phyloP scores from a whole-genome alignment of 1,284 basidiomycete species.

The Malassezia restricta region DNA sequence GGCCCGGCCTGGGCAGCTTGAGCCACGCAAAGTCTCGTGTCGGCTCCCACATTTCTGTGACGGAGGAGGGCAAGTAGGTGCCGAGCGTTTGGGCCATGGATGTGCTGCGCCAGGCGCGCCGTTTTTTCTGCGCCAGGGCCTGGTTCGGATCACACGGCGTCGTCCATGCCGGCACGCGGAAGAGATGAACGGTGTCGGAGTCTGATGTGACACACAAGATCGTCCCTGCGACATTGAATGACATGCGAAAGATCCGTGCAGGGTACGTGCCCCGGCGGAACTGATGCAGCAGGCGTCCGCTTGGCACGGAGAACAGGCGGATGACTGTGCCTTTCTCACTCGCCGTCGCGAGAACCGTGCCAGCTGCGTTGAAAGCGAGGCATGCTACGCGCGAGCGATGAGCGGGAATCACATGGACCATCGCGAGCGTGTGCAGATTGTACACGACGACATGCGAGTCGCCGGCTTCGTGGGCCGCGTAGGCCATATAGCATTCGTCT shows the following conservation, averaged over 20 bases:
- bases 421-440: constrained; percentile 76
- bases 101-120: constrained; percentile 41
- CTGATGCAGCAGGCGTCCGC: constrained; percentile 84
- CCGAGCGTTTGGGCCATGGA: constrained; percentile 55
- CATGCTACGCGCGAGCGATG: constrained; percentile 87
- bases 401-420: constrained; percentile 89
- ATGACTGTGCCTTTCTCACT: constrained; percentile 96
- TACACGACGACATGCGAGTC: constrained; percentile 52
- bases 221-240: constrained; percentile 73
- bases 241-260: constrained; percentile 76
- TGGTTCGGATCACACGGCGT: not conserved
- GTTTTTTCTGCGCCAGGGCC: constrained; percentile 1
- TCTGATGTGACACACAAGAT: constrained; percentile 80
- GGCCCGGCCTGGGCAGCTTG: constrained; percentile 68
- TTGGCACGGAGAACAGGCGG: constrained; percentile 79
- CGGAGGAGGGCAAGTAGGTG: constrained; percentile 73
- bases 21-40: constrained; percentile 85
- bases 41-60: constrained; percentile 96
- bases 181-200: constrained; percentile 93
- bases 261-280: constrained; percentile 80
- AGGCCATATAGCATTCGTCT: constrained; percentile 89
- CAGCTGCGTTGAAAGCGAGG: constrained; percentile 71
- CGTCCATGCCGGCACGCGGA: constrained; percentile 56
- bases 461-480: constrained; percentile 58
- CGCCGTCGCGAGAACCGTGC: constrained; percentile 82